Conservation (phyloP, 345 rosid species). For the Salix koriyanagi region DNA sequence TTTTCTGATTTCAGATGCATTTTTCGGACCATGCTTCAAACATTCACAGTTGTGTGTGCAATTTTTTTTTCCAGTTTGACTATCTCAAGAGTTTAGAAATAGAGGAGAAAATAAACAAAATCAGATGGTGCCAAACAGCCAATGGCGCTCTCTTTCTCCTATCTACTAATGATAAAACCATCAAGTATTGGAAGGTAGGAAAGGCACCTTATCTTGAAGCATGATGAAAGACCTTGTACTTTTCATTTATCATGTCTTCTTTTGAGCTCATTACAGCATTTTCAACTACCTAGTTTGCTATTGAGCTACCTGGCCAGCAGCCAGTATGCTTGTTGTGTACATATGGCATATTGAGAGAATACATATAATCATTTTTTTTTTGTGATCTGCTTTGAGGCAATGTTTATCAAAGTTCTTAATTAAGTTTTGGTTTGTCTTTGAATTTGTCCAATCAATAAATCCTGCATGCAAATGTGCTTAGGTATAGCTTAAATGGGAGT, state of each 20-base stretch:
- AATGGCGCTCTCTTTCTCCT: conserved; percentile 88
- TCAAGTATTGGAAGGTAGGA: conserved; percentile 97
- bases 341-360: neutral
- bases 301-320: neutral
- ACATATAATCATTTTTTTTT: neutral
- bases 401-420: neutral
- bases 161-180: conserved; percentile 97
- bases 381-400: neutral
- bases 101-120: conserved; percentile 99
- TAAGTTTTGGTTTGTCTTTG: neutral
- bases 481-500: neutral
- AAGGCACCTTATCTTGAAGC: conserved; percentile 4
- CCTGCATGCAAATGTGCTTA: neutral
- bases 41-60: neutral
- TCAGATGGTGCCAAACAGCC: conserved; percentile 96
- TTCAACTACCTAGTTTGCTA: neutral
- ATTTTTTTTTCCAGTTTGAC: conserved; percentile 73
- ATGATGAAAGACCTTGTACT: neutral
- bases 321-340: neutral
- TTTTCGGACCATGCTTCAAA: neutral
- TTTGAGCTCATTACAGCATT: neutral
- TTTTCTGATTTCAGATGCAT: conserved; percentile 9
- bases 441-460: neutral
- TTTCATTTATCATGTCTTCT: neutral
- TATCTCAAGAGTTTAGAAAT: conserved; percentile 99